These are phyloP conservation scores for Trichodelitschia bisporula DNA, from an alignment of 495 filamentous ascomycete species.

Conservation along the genomic window DNA sequence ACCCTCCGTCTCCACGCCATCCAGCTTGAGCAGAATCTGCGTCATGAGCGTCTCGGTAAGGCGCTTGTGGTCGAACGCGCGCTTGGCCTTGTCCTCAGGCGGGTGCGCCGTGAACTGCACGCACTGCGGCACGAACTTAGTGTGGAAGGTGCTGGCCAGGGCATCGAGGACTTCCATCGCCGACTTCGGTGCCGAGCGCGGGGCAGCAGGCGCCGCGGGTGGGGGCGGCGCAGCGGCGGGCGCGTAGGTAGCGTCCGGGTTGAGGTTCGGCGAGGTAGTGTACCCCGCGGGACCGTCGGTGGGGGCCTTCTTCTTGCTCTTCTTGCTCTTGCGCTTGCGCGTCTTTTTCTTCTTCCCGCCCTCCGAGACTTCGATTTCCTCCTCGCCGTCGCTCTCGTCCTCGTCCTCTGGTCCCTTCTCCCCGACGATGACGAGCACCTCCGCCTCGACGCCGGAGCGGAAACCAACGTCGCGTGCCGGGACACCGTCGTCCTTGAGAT, in stretches of 20 bases:
- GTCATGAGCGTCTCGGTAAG: slow-evolving; percentile 63
- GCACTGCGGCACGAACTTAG: slow-evolving; percentile 40
- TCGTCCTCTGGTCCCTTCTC: slow-evolving; percentile 22
- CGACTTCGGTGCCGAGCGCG: slow-evolving; percentile 17
- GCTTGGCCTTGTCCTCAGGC: slow-evolving; percentile 44
- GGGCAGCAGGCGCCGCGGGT: slow-evolving; percentile 6
- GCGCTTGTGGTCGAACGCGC: slow-evolving; percentile 53
- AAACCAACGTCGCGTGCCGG: slow-evolving; percentile 49
- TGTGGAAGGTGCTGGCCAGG: slow-evolving; percentile 39
- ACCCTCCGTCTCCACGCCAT: slow-evolving; percentile 52
- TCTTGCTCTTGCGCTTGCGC: slow-evolving; percentile 5
- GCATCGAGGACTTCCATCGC: slow-evolving; percentile 47
- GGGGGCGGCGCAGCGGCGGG: slow-evolving; percentile 22
- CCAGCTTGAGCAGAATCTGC: slow-evolving; percentile 64
- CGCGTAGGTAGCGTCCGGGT: slow-evolving; percentile 5
- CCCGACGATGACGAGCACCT: slow-evolving; percentile 42
- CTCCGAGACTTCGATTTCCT: slow-evolving; percentile 2
- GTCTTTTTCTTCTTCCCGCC: slow-evolving; percentile 8
- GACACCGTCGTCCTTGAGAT: slow-evolving; percentile 38
- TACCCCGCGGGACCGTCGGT: slow-evolving; percentile 8
- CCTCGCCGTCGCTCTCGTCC: slow-evolving; percentile 23
- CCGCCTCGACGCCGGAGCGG: slow-evolving; percentile 34
- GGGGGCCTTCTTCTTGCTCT: slow-evolving; percentile 3
- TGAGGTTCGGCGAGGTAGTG: slow-evolving; percentile 5
- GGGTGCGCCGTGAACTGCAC: slow-evolving; percentile 35